Evolutionary conservation across 2,329 filamentous ascomycete genomes (phyloP).

Genomic region (Ambrosiella xylebori): DNA sequence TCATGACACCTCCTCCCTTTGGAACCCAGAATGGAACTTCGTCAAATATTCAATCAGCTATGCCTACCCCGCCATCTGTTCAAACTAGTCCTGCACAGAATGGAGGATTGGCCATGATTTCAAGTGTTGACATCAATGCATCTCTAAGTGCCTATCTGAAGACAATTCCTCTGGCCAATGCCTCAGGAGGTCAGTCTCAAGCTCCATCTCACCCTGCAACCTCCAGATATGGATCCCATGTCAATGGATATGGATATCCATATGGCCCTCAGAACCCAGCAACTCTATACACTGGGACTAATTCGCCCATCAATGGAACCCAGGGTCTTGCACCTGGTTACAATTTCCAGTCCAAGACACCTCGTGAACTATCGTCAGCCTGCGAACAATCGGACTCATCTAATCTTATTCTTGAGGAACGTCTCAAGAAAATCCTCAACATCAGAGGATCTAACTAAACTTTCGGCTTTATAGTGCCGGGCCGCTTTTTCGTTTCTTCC

Average conservation of each 20-base stretch:
- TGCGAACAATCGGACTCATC: neutral
- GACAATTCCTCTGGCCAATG: slow-evolving; percentile 19
- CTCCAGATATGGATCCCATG: neutral
- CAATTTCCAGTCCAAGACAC: neutral
- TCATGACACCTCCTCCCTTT: too few species aligned
- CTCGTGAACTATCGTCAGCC: neutral
- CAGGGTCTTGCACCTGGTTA: slow-evolving; percentile 7
- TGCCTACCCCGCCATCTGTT: slow-evolving; percentile 5
- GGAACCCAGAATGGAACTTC: too few species aligned
- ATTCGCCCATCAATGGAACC: neutral
- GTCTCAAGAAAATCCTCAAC: slow-evolving; percentile 10
- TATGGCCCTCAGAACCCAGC: neutral
- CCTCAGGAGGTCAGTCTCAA: neutral
- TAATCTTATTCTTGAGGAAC: slow-evolving; percentile 8
- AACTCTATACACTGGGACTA: neutral
- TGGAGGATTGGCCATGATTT: slow-evolving; percentile 29
- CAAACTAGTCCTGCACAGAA: slow-evolving; percentile 15
- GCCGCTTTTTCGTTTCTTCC: neutral
- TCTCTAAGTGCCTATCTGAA: slow-evolving; percentile 28
- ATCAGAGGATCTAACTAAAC: slow-evolving; percentile 3
- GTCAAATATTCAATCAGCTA: neutral
- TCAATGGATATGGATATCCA: neutral
- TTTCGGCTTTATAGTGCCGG: neutral
- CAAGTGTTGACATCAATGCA: neutral
- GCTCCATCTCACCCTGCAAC: neutral